These are phyloP conservation scores for Alternaria consortialis DNA, from an alignment of 2,329 filamentous ascomycete genomes.

Conservation along the genomic window DNA sequence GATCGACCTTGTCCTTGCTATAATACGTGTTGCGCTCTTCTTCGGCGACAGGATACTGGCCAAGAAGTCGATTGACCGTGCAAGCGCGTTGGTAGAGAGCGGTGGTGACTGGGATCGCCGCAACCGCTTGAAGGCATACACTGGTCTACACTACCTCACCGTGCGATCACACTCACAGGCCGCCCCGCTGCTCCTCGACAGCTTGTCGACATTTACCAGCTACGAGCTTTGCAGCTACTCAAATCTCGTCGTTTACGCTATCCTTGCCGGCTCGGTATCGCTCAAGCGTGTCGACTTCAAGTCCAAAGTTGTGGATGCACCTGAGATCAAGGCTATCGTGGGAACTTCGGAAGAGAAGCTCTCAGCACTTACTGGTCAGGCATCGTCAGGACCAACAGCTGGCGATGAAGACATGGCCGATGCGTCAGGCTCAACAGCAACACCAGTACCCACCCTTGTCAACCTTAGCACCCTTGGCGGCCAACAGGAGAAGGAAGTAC, in stretches of 20 bases:
- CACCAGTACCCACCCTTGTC: conserved; percentile 73
- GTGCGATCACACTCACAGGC: conserved; percentile 89
- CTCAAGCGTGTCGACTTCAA: conserved; percentile 99
- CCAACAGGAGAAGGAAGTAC: conserved; percentile 78
- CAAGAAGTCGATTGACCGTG: conserved; percentile 92
- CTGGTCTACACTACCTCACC: conserved; percentile 91
- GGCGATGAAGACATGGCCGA: conserved; percentile 79
- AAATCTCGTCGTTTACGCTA: conserved; percentile 91
- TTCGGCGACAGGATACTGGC: conserved; percentile 92
- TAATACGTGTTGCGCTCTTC: conserved; percentile 95
- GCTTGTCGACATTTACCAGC: conserved; percentile 96
- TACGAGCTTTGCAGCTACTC: conserved; percentile 99
- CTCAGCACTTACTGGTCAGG: conserved; percentile 78
- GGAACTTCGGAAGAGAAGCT: conserved; percentile 90
- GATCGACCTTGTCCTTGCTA: conserved; percentile 95
- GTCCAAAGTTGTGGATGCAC: conserved; percentile 96
- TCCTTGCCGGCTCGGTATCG: conserved; percentile 91
- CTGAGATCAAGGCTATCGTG: conserved; percentile 96
- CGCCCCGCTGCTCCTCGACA: conserved; percentile 93
- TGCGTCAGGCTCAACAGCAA: conserved; percentile 58
- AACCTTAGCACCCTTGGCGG: conserved; percentile 89
- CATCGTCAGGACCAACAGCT: conserved; percentile 81
- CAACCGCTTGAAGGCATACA: conserved; percentile 98
- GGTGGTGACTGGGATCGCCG: conserved; percentile 98
- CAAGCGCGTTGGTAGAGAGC: conserved; percentile 87